phyloP scores from a whole-genome alignment of 345 rosid species.

The Raphanus sativus region DNA sequence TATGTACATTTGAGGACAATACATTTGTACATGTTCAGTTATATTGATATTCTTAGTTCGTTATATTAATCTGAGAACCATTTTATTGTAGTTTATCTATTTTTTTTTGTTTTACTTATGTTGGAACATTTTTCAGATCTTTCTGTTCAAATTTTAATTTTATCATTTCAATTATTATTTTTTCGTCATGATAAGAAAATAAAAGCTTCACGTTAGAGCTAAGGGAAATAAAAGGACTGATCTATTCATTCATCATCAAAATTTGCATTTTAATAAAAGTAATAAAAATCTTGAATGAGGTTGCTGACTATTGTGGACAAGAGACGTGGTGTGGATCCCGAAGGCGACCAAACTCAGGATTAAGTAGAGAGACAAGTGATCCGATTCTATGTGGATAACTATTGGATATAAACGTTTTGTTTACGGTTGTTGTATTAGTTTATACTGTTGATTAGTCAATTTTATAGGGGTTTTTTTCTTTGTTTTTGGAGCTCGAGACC shows the following conservation, averaged over 20 bases:
- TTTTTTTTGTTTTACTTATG: not conserved
- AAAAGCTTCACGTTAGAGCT: not conserved
- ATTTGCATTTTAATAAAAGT: not conserved
- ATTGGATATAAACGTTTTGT: slow-evolving; percentile 20
- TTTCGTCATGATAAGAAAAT: not conserved
- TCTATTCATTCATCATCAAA: not conserved
- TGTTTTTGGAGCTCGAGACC: slow-evolving; percentile 45
- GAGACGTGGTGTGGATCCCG: slow-evolving; percentile 42
- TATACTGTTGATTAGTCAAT: slow-evolving; percentile 31
- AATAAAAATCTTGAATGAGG: slow-evolving; percentile 2
- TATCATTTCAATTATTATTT: not conserved
- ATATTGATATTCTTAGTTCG: not conserved
- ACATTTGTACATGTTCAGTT: not conserved
- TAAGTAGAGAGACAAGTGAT: slow-evolving; percentile 17
- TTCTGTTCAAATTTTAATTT: not conserved
- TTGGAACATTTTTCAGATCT: not conserved
- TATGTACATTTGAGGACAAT: not conserved
- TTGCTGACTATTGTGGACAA: slow-evolving; percentile 23
- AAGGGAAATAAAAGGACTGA: not conserved
- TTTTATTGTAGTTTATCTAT: not conserved
- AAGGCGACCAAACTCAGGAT: slow-evolving; percentile 23
- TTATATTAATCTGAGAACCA: not conserved
- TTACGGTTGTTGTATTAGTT: slow-evolving; percentile 19
- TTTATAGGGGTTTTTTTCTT: slow-evolving; percentile 20
- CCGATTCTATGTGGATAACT: slow-evolving; percentile 31